phyloP scores from a whole-genome alignment of 805 yeast species.

The Saturnispora quitensis region DNA sequence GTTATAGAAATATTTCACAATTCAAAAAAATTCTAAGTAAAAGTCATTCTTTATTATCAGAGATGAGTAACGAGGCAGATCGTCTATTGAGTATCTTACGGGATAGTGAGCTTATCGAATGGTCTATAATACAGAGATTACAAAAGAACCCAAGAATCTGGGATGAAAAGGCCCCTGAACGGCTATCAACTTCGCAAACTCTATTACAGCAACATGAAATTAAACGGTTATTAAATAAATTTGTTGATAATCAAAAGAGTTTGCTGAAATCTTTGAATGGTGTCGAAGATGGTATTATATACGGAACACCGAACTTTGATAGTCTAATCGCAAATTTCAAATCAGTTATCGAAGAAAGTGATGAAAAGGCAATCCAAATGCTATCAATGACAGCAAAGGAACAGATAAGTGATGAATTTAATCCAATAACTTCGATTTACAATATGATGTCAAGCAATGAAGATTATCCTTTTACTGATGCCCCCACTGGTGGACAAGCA shows the following conservation, averaged over 20 bases:
- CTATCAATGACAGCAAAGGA: neutral
- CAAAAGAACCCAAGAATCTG: slow-evolving; percentile 51
- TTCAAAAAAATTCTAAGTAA: neutral
- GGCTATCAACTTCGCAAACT: slow-evolving; percentile 41
- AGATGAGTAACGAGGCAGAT: neutral
- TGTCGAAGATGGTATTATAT: neutral
- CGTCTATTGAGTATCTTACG: slow-evolving; percentile 33
- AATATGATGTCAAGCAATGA: slow-evolving; percentile 1
- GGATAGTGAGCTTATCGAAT: slow-evolving; percentile 66
- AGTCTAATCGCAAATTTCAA: neutral
- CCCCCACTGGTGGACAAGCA: neutral
- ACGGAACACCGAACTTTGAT: neutral
- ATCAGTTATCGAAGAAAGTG: neutral
- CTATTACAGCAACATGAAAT: slow-evolving; percentile 64
- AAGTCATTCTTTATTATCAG: neutral
- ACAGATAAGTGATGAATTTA: neutral
- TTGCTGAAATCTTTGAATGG: slow-evolving; percentile 14
- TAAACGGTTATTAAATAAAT: slow-evolving; percentile 38
- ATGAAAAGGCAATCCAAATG: slow-evolving; percentile 4
- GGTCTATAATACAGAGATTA: slow-evolving; percentile 54
- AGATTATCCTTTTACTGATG: neutral
- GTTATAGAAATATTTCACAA: neutral
- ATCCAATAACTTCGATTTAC: neutral
- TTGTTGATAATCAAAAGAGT: slow-evolving; percentile 25
- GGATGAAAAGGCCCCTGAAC: slow-evolving; percentile 22